Evolutionary conservation across 2,329 filamentous ascomycete species (phyloP), one percentile per base, ranked within the genome.

Genomic region (Penicillium concentricum): DNA sequence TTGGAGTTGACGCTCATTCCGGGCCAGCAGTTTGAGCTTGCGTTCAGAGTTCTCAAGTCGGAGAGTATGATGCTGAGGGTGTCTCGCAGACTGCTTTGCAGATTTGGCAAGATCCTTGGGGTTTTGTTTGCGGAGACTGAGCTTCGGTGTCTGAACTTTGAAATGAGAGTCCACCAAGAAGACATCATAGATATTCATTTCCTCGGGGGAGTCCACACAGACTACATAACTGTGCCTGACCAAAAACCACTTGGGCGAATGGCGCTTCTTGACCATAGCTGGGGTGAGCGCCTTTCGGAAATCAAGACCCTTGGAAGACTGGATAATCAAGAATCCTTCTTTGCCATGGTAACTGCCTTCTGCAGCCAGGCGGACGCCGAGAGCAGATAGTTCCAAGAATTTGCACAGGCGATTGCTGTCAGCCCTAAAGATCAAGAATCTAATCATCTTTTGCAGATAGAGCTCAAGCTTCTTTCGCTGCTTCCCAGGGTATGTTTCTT

Each of bases 301-400:
- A 73, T 96, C 91, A 24, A 96, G 81, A 3, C 92, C 92, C 70
- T 96, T 95, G 16, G 89, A 88, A 6, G 91, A 95, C 67, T 95
- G 90, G 62, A 99, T 96, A 65, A 95, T 87, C 63, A 99, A 81
- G 71, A 90, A 92, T 16, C 94, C 95, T 75, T 99, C 95, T 74
- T 99, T 99, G 57, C 94, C 95, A 70, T 99, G 94, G 68, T 97
- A 97, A 67, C 92, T 96, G 28, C 92, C 92, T 74, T 99, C 95
- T 0, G 93, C 92, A 24, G 94, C 94, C 48, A 99, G 84, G 46
- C 95, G 87, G 48, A 99, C 92, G 22, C 94, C 94, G 5, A 99
- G 81, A 0, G 95, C 93, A 20, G 94, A 99, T 9, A 99, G 80
- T 72, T 99, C 94, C 2, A 99, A 80, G 72, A 99, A 99, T 62